A percentile compares a stretch with the other conserved stretches of the same genome.
These are phyloP conservation scores for Sclerotinia minor DNA, from an alignment of 2,329 filamentous ascomycete genomes.

Conservation along the genomic window DNA sequence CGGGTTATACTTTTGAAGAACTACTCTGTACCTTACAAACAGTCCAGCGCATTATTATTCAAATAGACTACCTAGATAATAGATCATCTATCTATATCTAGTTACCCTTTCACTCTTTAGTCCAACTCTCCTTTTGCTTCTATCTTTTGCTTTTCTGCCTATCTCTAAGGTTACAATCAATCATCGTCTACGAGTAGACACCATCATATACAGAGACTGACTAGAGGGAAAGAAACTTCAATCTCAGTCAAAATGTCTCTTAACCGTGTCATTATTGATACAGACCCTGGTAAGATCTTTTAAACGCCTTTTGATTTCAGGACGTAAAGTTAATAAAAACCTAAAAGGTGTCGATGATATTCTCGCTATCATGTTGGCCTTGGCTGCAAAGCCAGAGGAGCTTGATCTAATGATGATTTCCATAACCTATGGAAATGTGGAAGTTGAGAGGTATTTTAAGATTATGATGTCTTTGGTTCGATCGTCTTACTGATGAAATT, in stretches of 20 bases:
- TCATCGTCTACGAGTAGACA: neutral
- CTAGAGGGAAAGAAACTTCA: neutral
- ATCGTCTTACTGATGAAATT: slow-evolving; percentile 19
- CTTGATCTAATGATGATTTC: slow-evolving; percentile 84
- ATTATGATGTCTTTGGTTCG: neutral
- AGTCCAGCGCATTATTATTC: neutral
- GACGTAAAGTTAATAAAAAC: slow-evolving; percentile 19
- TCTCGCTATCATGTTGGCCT: slow-evolving; percentile 81
- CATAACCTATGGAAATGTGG: slow-evolving; percentile 91
- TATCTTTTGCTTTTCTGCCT: neutral
- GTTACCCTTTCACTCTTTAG: neutral
- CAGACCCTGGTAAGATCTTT: slow-evolving; percentile 74
- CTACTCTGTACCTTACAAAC: neutral
- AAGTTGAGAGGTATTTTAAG: slow-evolving; percentile 69
- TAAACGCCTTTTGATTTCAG: neutral
- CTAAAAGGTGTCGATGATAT: slow-evolving; percentile 80
- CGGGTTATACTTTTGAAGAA: neutral
- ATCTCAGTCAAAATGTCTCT: slow-evolving; percentile 57
- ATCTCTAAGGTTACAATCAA: neutral
- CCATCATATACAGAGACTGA: neutral
- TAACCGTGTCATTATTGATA: slow-evolving; percentile 89
- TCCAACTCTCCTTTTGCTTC: neutral
- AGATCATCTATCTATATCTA: neutral
- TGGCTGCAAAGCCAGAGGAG: slow-evolving; percentile 79
- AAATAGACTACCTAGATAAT: neutral